Base-by-base conservation (phyloP, 2,329 filamentous ascomycete species). In the Phyllosticta citrichinensis region DNA sequence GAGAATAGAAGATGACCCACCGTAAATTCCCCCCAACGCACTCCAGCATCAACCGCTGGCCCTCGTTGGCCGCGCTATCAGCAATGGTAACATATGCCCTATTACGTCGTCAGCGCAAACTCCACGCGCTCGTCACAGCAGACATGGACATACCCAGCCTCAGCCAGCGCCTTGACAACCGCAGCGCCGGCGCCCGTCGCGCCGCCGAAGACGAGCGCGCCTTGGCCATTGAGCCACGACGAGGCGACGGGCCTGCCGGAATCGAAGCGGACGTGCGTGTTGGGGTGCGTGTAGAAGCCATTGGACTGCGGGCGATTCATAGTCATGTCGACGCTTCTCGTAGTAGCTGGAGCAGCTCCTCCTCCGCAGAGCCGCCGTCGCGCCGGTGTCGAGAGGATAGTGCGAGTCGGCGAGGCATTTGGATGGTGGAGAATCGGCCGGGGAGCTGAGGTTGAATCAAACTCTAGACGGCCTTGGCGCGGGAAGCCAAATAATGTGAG, bases 121-220 rank as follows among this genome's bases (percentile, higher is more conserved):
- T 14, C 1, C 9, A 52, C 8, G 17, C 33, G 10, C 19, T 24
- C 25, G 12, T 30, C 58, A 17, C 20, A 33, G 35, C n/a, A 24
- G 25, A n/a, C 27, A 53, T 9, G 33, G 3, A 52, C 65, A 55
- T 62, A 69, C 64, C 69, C 69, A 30, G 63, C 62, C 47, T 66
- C 64, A n/a, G 67, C 69, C 24, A 71, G 62, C 1, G 65, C 64
- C 6, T 27, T 63, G 4, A 64, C 67, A 35, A 64, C 60, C 22
- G 63, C 66, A n/a, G 64, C 63, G 1, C 69, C 69, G 11, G 70
- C 61, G 1, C 68, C 69, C 40, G 63, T 65, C 1, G 67, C 66
- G 5, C 68, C 68, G n/a, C 68, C 69, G 11, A 67, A 69, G n/a
- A 71, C 62, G 30, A 71, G 63, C 12, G 66, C 68, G 56, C 62